Evolutionary conservation across 257 asterid genomes (phyloP), one percentile per base, ranked within the genome.

Genomic region (Salvia splendens): DNA sequence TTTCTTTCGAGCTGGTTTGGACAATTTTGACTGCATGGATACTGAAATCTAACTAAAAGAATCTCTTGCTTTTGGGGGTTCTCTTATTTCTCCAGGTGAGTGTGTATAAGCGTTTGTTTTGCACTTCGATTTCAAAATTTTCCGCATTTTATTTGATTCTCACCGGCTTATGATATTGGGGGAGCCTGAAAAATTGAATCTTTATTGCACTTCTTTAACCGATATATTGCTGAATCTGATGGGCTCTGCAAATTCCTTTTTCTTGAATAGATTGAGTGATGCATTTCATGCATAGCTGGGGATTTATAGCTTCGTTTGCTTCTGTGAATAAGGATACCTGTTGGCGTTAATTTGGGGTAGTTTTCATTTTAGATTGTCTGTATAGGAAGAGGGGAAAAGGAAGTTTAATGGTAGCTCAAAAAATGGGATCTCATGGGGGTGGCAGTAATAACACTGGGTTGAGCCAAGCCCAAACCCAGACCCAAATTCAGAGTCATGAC

Each of bases 391-490:
- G 50, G 57, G 20, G 45, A 33, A 15, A 40, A 56, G 40, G 65
- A 43, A 45, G 58, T 56, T 74, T 58, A 51, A 77, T 78, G 78
- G 78, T 75, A 62, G 78, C 71, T 56, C 77, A 75, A 74, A 77
- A 54, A 68, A 86, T 86, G 97, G 92, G 98, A 81, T 84, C 93
- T 82, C 97, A 84, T 51, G 89, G 91, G 52, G 86, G 79, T 69
- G 79, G 86, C 40, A 70, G 80, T 70, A 77, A 68, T 65, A 76
- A 68, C 66, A 75, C 65, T 59, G 84, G 79, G 63, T 66, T 11
- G 30, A 72, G 53, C 56, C 78, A 50, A 51, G 12, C 68, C 65
- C 70, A 53, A 61, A 46, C 72, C 64, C 79, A 65, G 38, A 46
- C 72, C 64, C 79, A 65, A 47, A 58, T 17, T 40, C 86, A 67